Percentiles rank a stretch among this genome's conserved stretches.
Conservation (phyloP, 2,329 filamentous ascomycete species). For the Sclerotinia glacialis region DNA sequence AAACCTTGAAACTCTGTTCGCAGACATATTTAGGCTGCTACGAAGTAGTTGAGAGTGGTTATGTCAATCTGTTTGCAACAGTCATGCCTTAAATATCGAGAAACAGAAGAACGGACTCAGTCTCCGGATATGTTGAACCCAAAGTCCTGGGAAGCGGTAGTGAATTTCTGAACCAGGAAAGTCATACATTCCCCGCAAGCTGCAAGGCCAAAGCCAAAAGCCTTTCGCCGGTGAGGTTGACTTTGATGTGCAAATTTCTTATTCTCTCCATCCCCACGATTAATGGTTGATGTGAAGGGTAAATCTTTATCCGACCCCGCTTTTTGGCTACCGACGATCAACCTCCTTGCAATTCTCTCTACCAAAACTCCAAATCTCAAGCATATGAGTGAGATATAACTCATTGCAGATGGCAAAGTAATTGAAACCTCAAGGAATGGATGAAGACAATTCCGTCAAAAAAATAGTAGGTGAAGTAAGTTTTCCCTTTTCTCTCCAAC, state of each 20-base stretch:
- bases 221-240: background rate
- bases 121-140: no score
- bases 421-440: background rate
- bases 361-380: background rate
- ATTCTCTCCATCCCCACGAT: background rate
- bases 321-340: constrained; percentile 6
- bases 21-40: background rate
- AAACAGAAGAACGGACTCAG: background rate
- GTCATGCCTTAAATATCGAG: background rate
- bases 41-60: no score
- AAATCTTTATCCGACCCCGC: constrained; percentile 16
- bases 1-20: background rate
- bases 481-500: background rate
- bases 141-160: no score
- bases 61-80: background rate
- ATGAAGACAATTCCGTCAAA: constrained; percentile 15
- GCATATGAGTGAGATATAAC: background rate
- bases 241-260: background rate
- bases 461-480: background rate
- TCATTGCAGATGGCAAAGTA: background rate
- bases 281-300: background rate
- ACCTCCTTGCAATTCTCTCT: background rate
- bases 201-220: background rate
- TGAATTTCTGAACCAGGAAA: no score
- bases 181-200: no score